Conservation (phyloP, 306 rosid genomes). For the Prunus kanzakura region DNA sequence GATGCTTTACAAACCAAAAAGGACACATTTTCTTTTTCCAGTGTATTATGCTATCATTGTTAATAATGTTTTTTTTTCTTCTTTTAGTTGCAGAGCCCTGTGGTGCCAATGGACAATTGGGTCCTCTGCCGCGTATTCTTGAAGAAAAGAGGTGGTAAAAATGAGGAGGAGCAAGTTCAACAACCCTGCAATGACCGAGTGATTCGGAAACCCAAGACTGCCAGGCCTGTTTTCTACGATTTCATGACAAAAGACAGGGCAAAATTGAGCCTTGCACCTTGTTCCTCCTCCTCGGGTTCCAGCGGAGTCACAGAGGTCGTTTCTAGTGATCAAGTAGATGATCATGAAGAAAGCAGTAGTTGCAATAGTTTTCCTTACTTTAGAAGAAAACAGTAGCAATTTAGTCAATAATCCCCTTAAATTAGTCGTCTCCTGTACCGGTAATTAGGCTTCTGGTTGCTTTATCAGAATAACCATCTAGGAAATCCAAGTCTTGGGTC, state of each 20-base stretch:
- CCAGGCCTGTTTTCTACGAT: conserved; percentile 70
- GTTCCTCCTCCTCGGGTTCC: conserved; percentile 53
- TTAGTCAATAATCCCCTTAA: not conserved
- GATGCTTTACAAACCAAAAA: not conserved
- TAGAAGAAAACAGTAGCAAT: conserved; percentile 39
- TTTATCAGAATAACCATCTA: conserved; percentile 35
- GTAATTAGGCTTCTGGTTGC: conserved; percentile 23
- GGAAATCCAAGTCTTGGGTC: conserved; percentile 16
- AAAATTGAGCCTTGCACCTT: conserved; percentile 37
- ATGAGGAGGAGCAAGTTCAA: conserved; percentile 28
- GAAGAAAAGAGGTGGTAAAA: conserved; percentile 64
- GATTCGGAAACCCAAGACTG: conserved; percentile 3
- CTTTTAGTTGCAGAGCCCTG: conserved; percentile 30
- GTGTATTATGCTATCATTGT: no score
- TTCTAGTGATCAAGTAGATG: conserved; percentile 44
- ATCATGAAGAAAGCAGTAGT: conserved; percentile 77
- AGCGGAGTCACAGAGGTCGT: conserved; percentile 74
- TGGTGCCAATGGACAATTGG: conserved; percentile 58
- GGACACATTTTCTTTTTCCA: not conserved
- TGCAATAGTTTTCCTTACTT: conserved; percentile 48
- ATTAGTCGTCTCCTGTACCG: conserved; percentile 20
- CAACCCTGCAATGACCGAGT: conserved; percentile 1
- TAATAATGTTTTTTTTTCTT: no score
- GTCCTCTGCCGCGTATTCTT: conserved; percentile 88
- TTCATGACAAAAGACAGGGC: conserved; percentile 57